phyloP scores from a whole-genome alignment of 2,329 filamentous ascomycete species.

The Diaporthe amygdali region DNA sequence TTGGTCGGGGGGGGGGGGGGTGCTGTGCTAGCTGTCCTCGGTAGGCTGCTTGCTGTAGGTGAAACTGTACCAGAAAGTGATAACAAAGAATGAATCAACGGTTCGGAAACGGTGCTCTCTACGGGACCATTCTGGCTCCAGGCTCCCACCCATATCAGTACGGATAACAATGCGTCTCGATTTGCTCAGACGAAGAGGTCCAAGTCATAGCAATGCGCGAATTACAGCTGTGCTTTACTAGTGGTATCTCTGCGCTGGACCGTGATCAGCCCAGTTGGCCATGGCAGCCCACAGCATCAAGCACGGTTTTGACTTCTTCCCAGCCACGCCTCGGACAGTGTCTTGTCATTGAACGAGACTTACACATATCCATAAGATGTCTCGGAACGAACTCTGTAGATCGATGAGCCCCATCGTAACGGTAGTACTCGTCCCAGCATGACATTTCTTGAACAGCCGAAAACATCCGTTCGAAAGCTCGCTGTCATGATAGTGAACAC shows the following conservation, averaged over 20 bases:
- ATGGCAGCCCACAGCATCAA: too few species aligned
- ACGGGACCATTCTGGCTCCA: too few species aligned
- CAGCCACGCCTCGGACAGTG: background rate
- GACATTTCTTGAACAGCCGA: too few species aligned
- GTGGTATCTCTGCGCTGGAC: too few species aligned
- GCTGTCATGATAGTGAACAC: too few species aligned
- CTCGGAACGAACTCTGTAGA: too few species aligned
- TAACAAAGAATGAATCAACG: slow-evolving; percentile 2
- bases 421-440: too few species aligned
- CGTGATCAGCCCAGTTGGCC: background rate
- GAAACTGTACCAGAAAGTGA: background rate
- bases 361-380: background rate
- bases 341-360: background rate
- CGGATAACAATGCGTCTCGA: background rate
- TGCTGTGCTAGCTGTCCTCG: background rate
- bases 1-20: background rate
- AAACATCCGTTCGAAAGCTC: too few species aligned
- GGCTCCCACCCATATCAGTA: background rate
- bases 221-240: too few species aligned
- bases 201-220: too few species aligned
- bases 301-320: background rate
- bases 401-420: too few species aligned
- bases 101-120: too few species aligned
- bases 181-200: background rate
- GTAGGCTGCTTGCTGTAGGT: background rate